These are phyloP conservation scores for Xylaria sp. DNA, from an alignment of 2,329 filamentous ascomycete species.

Conservation along the genomic window DNA sequence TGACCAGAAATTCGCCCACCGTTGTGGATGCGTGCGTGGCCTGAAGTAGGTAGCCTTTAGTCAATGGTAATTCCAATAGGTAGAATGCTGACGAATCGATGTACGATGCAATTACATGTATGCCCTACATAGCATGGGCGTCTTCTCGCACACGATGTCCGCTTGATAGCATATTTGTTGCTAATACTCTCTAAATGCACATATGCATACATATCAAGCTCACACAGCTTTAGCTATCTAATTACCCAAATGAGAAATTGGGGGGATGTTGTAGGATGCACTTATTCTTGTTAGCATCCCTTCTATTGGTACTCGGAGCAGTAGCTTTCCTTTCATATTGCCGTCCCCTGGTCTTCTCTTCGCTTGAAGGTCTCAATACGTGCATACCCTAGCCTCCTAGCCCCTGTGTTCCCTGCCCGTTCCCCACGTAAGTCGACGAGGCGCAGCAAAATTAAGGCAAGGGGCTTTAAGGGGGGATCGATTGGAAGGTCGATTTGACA, in stretches of 20 bases:
- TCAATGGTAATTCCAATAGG: too few species aligned
- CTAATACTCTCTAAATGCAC: background rate
- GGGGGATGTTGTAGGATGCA: too few species aligned
- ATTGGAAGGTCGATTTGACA: background rate
- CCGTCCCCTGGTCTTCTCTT: too few species aligned
- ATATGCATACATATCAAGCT: background rate
- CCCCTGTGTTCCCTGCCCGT: background rate
- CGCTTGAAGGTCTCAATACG: too few species aligned
- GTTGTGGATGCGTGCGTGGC: background rate
- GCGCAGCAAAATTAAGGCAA: background rate
- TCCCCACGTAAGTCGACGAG: background rate
- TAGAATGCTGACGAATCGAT: background rate
- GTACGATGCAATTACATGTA: background rate
- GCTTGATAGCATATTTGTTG: background rate
- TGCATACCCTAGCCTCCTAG: too few species aligned
- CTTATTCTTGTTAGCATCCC: background rate
- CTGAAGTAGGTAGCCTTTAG: too few species aligned
- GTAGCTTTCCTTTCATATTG: too few species aligned
- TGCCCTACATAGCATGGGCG: background rate
- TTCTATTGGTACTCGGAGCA: too few species aligned
- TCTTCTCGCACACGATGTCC: background rate
- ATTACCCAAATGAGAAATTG: too few species aligned
- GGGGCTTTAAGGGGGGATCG: too few species aligned
- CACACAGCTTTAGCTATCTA: too few species aligned
- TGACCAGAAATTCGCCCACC: background rate